Base-by-base conservation (phyloP, 148 eudicot species). In the Linanthus parryae region DNA sequence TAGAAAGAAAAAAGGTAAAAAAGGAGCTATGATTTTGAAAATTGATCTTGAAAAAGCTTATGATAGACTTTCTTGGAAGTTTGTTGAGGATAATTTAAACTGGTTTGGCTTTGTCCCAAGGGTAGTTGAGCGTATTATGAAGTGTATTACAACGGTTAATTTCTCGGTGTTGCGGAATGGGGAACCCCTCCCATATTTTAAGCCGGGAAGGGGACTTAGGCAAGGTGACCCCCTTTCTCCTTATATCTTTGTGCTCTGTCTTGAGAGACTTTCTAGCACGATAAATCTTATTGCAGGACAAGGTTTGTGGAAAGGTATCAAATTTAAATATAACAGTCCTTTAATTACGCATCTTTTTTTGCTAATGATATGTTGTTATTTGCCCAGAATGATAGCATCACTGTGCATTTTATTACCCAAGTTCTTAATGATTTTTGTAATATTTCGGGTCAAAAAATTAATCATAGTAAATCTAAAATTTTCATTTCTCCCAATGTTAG, bases 11-110 rank as follows among this genome's bases (percentile, higher is more conserved):
- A 16, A 2, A 7, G 41, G 56, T 9, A 31, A 34, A 8, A 6
- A 3, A 9, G 56, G 56, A 4, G 8, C 8, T 31, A 52, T 52
- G 56, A n/a, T 19, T 1, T 4, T 52, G 2, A 52, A 28, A 52
- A 13, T 52, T 31, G 41, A 52, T 34, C 16, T 52, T n/a, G 56
- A 17, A 17, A 52, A 52, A 34, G 41, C 56, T 2, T 31, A 52
- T 33, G 56, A 52, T 17, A 16, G 25, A 16, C 1, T 31, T 1
- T 11, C 9, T 7, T 52, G 56, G 61, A 30, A 9, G 3, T 57
- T 44, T 15, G 0, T 57, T 3, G 10, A 10, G 0, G 27, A 44
- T 0, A 17, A 30, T n/a, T 7, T 57, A 1, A 3, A 10, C 0
- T 12, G 11, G 6, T 13, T 30, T 4, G 23, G 23, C 12, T 31